phyloP scores from a whole-genome alignment of 495 filamentous ascomycete genomes.

The Penicillium canescens region DNA sequence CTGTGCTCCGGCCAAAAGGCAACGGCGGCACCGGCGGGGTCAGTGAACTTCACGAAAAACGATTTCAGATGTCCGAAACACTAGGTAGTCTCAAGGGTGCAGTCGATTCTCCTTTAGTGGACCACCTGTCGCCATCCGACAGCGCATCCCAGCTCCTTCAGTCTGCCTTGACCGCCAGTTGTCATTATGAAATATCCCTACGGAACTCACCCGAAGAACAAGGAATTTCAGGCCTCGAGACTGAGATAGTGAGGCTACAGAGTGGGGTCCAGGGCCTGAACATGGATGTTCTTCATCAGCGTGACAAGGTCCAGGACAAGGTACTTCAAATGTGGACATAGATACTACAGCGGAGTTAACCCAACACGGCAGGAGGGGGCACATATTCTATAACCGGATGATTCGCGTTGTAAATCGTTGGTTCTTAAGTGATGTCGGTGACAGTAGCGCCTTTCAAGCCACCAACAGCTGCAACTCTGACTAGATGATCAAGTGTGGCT shows the following conservation, averaged over 20 bases:
- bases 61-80: constrained; percentile 28
- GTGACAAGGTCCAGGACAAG: constrained; percentile 30
- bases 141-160: constrained; percentile 33
- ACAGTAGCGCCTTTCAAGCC: too few species aligned
- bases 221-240: constrained; percentile 31
- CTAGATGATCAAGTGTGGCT: too few species aligned
- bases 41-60: constrained; percentile 30
- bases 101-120: constrained; percentile 34
- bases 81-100: constrained; percentile 25
- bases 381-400: neutral
- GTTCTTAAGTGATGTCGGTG: too few species aligned
- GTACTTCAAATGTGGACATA: constrained; percentile 37
- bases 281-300: constrained; percentile 36
- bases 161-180: constrained; percentile 34
- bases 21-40: constrained; percentile 21
- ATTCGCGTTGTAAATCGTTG: too few species aligned
- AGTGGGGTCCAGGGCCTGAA: constrained; percentile 37
- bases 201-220: constrained; percentile 23
- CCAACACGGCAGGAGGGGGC: neutral
- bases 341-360: neutral
- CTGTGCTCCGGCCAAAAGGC: constrained; percentile 26
- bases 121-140: constrained; percentile 29
- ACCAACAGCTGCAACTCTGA: too few species aligned
- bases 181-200: constrained; percentile 31
- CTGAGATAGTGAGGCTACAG: constrained; percentile 29